These are phyloP conservation scores for Colletotrichum spinosum DNA, from an alignment of 2,329 filamentous ascomycete species.

Conservation along the genomic window DNA sequence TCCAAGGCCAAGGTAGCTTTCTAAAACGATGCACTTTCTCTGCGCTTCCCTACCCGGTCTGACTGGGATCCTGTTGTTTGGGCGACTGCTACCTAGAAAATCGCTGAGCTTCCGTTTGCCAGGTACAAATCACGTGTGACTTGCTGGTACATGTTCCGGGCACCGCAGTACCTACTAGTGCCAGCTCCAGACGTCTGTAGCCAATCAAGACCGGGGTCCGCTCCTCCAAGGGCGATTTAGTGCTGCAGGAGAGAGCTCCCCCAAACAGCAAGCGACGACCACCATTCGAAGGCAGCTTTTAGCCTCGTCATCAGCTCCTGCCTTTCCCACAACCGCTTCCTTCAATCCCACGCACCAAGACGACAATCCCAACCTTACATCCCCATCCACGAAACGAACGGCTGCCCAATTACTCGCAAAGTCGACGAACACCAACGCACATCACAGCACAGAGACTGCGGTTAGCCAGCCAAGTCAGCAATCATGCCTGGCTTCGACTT, in stretches of 20 bases:
- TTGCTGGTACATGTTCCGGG: constrained; percentile 15
- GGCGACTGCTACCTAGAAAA: constrained; percentile 29
- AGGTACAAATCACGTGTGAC: constrained; percentile 14
- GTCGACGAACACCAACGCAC: constrained; percentile 4
- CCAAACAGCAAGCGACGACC: constrained; percentile 30
- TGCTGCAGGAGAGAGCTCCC: constrained; percentile 32
- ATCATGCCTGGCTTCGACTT: constrained; percentile 98
- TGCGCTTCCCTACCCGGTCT: constrained; percentile 11
- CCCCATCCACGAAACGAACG: constrained; percentile 17
- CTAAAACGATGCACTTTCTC: constrained; percentile 12
- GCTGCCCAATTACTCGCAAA: constrained; percentile 15
- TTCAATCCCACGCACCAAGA: constrained; percentile 41
- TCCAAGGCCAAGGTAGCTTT: constrained; percentile 13
- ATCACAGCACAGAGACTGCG: neutral
- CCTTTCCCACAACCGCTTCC: constrained; percentile 35
- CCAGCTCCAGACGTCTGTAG: constrained; percentile 18
- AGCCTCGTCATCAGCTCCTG: constrained; percentile 66
- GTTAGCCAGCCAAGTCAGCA: constrained; percentile 36
- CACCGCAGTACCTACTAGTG: no score
- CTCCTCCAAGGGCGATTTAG: constrained; percentile 24
- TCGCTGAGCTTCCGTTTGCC: constrained; percentile 26
- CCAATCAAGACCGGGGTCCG: constrained; percentile 21
- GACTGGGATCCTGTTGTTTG: constrained; percentile 1
- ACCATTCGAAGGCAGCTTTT: constrained; percentile 58
- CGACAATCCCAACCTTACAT: constrained; percentile 19